A percentile compares a stretch with the other conserved stretches of the same genome.
Evolutionary conservation across 129 eudicot genomes (phyloP).

Genomic region (Logfia minima): DNA sequence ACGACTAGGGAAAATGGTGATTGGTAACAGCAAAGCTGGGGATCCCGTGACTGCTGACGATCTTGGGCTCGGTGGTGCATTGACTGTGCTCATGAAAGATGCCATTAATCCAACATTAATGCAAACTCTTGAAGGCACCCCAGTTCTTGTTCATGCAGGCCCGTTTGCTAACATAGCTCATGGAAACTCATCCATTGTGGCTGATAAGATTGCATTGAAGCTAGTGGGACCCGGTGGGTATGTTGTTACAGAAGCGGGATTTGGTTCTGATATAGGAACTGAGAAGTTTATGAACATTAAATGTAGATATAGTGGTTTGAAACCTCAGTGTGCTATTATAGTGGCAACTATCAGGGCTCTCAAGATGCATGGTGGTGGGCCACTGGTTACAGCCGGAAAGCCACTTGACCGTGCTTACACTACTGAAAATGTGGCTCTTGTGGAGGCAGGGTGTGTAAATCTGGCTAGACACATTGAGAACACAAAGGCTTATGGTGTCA

Average conservation of each 20-base stretch:
- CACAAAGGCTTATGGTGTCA: slow-evolving; percentile 89
- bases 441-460: slow-evolving; percentile 91
- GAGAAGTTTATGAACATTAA: slow-evolving; percentile 98
- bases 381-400: slow-evolving; percentile 86
- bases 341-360: slow-evolving; percentile 96
- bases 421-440: slow-evolving; percentile 83
- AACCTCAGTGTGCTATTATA: slow-evolving; percentile 90
- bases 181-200: slow-evolving; percentile 91
- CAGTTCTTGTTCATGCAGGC: slow-evolving; percentile 95
- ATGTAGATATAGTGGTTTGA: slow-evolving; percentile 90
- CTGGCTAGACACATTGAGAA: slow-evolving; percentile 79
- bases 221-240: slow-evolving; percentile 95
- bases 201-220: slow-evolving; percentile 88
- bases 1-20: slow-evolving; percentile 94
- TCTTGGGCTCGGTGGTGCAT: slow-evolving; percentile 92
- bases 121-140: slow-evolving; percentile 99
- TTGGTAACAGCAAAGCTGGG: slow-evolving; percentile 84
- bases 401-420: slow-evolving; percentile 86
- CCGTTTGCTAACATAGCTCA: slow-evolving; percentile 99
- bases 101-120: slow-evolving; percentile 98
- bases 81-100: slow-evolving; percentile 94
- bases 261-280: slow-evolving; percentile 95
- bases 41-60: slow-evolving; percentile 97
- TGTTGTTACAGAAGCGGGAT: slow-evolving; percentile 97
- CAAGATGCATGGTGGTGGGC: slow-evolving; percentile 99